Percentiles rank a stretch among this genome's conserved stretches.
Conservation (phyloP, 768 basidiomycete genomes). For the Boletus tylopilopsis region DNA sequence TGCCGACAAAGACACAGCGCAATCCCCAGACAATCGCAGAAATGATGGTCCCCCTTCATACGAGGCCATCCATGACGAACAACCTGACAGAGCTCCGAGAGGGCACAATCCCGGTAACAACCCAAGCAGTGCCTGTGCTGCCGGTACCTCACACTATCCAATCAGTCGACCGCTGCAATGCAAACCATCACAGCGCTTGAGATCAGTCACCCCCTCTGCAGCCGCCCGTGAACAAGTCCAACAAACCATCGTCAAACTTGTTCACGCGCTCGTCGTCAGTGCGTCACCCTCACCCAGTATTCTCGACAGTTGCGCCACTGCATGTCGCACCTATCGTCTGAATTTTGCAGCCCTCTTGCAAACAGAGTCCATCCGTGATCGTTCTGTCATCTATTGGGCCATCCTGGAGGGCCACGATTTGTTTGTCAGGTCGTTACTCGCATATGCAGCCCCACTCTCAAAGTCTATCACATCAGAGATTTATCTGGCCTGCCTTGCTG, state of each 20-base stretch:
- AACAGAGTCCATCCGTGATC: constrained; percentile 58
- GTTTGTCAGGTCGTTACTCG: constrained; percentile 49
- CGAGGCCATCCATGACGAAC: constrained; percentile 22
- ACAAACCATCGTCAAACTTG: constrained; percentile 47
- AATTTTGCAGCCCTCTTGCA: constrained; percentile 56
- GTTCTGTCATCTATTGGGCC: constrained; percentile 71
- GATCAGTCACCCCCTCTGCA: constrained; percentile 14
- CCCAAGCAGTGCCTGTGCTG: neutral
- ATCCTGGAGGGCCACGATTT: constrained; percentile 54
- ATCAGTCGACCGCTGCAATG: neutral
- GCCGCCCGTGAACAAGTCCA: constrained; percentile 44
- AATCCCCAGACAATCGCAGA: neutral
- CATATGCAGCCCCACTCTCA: constrained; percentile 45
- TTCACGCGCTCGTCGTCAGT: constrained; percentile 50
- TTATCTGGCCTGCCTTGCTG: constrained; percentile 56
- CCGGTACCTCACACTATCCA: neutral
- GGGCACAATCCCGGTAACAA: too few species aligned
- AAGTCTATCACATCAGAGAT: constrained; percentile 52
- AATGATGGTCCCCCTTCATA: constrained; percentile 27
- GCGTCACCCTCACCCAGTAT: constrained; percentile 18
- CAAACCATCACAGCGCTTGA: too few species aligned
- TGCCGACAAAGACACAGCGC: too few species aligned
- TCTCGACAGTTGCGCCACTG: constrained; percentile 47
- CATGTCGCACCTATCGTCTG: constrained; percentile 48
- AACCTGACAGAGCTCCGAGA: too few species aligned